phyloP scores from a whole-genome alignment of 345 rosid genomes.

The Limnanthes douglasii region DNA sequence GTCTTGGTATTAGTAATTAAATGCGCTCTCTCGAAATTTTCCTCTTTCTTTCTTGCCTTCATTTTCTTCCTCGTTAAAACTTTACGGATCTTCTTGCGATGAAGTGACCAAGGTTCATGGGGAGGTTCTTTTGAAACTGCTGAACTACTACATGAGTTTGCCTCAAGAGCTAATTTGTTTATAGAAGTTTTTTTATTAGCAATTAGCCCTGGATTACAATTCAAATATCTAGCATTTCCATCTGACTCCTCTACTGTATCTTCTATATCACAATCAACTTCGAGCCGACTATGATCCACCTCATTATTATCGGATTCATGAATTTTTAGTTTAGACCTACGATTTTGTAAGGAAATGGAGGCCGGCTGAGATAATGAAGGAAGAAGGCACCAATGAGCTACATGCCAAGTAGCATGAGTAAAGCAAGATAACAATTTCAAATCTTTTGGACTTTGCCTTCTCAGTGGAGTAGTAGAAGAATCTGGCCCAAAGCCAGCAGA shows the following conservation, averaged over 20 bases:
- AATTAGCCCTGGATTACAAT: conserved; percentile 18
- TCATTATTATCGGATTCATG: conserved; percentile 24
- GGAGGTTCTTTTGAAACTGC: conserved; percentile 50
- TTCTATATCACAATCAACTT: conserved; percentile 21
- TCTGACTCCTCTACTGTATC: conserved; percentile 35
- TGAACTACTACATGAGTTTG: too few species aligned
- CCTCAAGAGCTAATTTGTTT: too few species aligned
- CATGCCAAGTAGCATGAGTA: conserved; percentile 90
- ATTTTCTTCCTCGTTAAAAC: conserved; percentile 68
- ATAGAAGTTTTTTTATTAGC: conserved; percentile 16
- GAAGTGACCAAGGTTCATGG: conserved; percentile 75
- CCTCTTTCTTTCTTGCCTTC: conserved; percentile 71
- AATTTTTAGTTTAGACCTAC: conserved; percentile 34
- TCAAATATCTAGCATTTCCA: conserved; percentile 17
- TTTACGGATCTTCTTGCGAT: conserved; percentile 86
- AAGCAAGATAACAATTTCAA: conserved; percentile 76
- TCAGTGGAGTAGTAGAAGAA: conserved; percentile 77
- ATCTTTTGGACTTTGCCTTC: conserved; percentile 83
- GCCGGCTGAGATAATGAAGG: conserved; percentile 31
- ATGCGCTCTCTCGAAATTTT: conserved; percentile 72
- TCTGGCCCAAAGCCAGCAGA: conserved; percentile 87
- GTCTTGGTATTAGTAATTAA: conserved; percentile 58
- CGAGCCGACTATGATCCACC: conserved; percentile 20
- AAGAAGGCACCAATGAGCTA: conserved; percentile 84
- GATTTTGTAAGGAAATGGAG: conserved; percentile 27